phyloP scores from a whole-genome alignment of 2,329 filamentous ascomycete genomes.

The Curvularia spicifera region DNA sequence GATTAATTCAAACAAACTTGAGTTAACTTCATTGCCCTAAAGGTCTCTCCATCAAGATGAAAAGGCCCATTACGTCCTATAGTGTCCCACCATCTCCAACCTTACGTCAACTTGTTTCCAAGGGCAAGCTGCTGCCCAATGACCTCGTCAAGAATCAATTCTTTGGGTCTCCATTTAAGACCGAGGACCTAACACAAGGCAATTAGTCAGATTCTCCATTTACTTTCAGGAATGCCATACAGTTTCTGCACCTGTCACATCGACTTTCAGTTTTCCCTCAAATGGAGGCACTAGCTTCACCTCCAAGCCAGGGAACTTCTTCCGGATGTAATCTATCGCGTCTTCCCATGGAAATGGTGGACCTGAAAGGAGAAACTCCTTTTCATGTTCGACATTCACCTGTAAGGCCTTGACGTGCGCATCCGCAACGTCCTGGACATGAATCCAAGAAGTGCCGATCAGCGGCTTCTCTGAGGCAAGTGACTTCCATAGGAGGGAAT shows the following conservation, averaged over 20 bases:
- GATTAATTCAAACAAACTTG: no score
- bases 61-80: not conserved
- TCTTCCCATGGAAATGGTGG: not conserved
- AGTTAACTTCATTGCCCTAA: no score
- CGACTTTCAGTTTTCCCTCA: not conserved
- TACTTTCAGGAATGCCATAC: not conserved
- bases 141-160: not conserved
- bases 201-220: not conserved
- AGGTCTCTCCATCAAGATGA: not conserved
- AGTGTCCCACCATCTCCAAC: no score
- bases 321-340: not conserved
- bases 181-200: not conserved
- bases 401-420: constrained; percentile 31
- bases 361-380: not conserved
- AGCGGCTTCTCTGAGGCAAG: constrained; percentile 18
- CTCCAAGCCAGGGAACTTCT: not conserved
- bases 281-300: not conserved
- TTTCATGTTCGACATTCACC: not conserved
- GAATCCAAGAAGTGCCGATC: constrained; percentile 21
- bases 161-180: not conserved
- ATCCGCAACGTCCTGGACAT: constrained; percentile 37
- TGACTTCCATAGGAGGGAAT: constrained; percentile 24
- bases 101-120: not conserved
- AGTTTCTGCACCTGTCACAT: not conserved
- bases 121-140: not conserved